Evolutionary conservation across 345 rosid species (phyloP).

Genomic region (Arabidopsis suecica): DNA sequence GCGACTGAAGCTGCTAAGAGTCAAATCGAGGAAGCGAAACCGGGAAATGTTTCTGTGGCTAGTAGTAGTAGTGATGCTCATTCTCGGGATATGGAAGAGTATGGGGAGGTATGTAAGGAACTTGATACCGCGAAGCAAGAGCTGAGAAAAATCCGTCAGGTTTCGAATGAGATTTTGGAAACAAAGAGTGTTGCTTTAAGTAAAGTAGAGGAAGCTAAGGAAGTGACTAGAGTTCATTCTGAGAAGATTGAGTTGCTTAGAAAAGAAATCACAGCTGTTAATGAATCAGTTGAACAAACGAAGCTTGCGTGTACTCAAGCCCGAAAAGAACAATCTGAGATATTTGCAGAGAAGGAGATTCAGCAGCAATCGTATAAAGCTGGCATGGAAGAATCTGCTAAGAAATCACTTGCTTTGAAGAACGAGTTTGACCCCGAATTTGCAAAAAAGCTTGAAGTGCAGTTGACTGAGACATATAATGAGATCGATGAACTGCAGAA

Average conservation of each 20-base stretch:
- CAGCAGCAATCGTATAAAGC: slow-evolving; percentile 66
- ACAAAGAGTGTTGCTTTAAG: slow-evolving; percentile 63
- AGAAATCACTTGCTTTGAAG: slow-evolving; percentile 60
- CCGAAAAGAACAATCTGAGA: slow-evolving; percentile 69
- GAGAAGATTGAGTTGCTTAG: slow-evolving; percentile 77
- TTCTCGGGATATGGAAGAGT: slow-evolving; percentile 66
- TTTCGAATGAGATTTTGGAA: slow-evolving; percentile 57
- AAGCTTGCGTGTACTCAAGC: slow-evolving; percentile 74
- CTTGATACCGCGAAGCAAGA: slow-evolving; percentile 84
- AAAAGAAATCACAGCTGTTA: slow-evolving; percentile 70
- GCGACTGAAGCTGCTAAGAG: slow-evolving; percentile 72
- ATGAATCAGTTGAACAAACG: slow-evolving; percentile 83
- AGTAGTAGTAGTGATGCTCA: slow-evolving; percentile 54
- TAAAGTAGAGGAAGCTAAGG: slow-evolving; percentile 70
- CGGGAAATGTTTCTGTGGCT: slow-evolving; percentile 46
- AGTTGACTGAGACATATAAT: slow-evolving; percentile 61
- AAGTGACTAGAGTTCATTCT: slow-evolving; percentile 58
- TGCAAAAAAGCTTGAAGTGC: slow-evolving; percentile 63
- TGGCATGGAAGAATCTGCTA: slow-evolving; percentile 67
- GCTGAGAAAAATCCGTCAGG: slow-evolving; percentile 72
- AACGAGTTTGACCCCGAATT: slow-evolving; percentile 76
- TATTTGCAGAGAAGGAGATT: slow-evolving; percentile 73
- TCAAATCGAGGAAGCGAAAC: slow-evolving; percentile 61
- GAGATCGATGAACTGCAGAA: slow-evolving; percentile 67
- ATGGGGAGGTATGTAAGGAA: slow-evolving; percentile 58